These are phyloP conservation scores for Mycena amicta DNA, from an alignment of 768 basidiomycete species.

Conservation along the genomic window DNA sequence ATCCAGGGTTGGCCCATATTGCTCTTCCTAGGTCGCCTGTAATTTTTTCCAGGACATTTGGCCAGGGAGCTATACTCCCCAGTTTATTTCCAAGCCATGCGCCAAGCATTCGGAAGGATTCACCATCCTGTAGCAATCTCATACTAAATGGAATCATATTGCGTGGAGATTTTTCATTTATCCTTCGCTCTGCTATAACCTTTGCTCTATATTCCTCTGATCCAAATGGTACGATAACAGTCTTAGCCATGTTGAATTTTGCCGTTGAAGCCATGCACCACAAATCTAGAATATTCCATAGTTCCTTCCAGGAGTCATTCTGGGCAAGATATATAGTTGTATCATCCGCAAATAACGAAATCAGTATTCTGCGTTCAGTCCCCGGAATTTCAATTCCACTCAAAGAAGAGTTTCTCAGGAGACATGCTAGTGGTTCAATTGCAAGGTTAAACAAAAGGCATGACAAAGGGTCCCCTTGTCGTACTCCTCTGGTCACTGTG, in stretches of 20 bases:
- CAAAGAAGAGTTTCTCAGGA: slow-evolving; percentile 32
- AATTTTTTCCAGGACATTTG: background rate
- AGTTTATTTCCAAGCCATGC: background rate
- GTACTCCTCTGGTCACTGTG: slow-evolving; percentile 13
- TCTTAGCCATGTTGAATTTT: slow-evolving; percentile 44
- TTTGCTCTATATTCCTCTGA: background rate
- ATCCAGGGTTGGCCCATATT: slow-evolving; percentile 7
- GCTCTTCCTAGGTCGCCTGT: background rate
- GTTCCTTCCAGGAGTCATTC: slow-evolving; percentile 26
- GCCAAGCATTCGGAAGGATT: background rate
- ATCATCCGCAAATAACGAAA: slow-evolving; percentile 44
- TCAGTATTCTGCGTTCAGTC: slow-evolving; percentile 24
- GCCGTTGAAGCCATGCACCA: slow-evolving; percentile 45
- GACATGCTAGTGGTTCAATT: slow-evolving; percentile 32
- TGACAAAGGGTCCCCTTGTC: slow-evolving; percentile 40
- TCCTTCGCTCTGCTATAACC: background rate
- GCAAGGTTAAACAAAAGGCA: slow-evolving; percentile 28
- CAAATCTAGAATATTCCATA: slow-evolving; percentile 28
- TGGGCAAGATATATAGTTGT: slow-evolving; percentile 34
- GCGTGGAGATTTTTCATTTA: background rate
- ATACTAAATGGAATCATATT: background rate
- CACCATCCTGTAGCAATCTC: background rate
- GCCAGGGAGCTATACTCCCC: background rate
- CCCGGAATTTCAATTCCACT: slow-evolving; percentile 27
- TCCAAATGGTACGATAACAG: slow-evolving; percentile 39